Evolutionary conservation across 2,329 filamentous ascomycete species (phyloP).

Genomic region (Pseudogymnoascus sp.): DNA sequence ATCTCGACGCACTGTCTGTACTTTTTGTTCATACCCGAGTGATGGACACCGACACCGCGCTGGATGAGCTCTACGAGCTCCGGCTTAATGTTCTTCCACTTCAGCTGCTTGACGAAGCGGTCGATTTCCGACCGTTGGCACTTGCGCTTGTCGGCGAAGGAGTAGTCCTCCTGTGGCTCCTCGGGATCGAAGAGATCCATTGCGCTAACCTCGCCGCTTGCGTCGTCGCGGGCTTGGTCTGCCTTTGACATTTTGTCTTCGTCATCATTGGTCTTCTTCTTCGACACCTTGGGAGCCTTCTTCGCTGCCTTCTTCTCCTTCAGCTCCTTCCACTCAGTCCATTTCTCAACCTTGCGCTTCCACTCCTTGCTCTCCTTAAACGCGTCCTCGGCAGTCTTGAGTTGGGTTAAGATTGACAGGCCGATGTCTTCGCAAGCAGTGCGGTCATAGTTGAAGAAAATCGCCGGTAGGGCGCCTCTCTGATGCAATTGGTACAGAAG

Average conservation of each 20-base stretch:
- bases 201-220: constrained; percentile 45
- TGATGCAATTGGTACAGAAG: constrained; percentile 53
- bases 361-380: constrained; percentile 56
- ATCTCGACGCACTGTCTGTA: constrained; percentile 70
- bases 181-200: constrained; percentile 63
- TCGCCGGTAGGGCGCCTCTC: constrained; percentile 60
- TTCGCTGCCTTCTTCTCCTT: constrained; percentile 36
- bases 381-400: constrained; percentile 45
- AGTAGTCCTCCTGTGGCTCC: constrained; percentile 54
- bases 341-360: constrained; percentile 52
- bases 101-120: constrained; percentile 44
- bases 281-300: constrained; percentile 34
- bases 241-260: constrained; percentile 43
- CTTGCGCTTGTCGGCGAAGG: constrained; percentile 57
- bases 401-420: constrained; percentile 40
- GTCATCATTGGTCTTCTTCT: constrained; percentile 39
- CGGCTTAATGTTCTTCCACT: constrained; percentile 41
- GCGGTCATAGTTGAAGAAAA: constrained; percentile 73
- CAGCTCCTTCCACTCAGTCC: constrained; percentile 47
- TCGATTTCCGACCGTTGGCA: constrained; percentile 52
- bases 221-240: constrained; percentile 50
- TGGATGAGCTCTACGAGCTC: constrained; percentile 53
- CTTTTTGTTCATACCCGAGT: constrained; percentile 70
- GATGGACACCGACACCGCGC: constrained; percentile 68
- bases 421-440: constrained; percentile 54